Percentiles rank a stretch among this genome's conserved stretches.
phyloP scores from a whole-genome alignment of 257 asterid species.

The Prunella vulgaris region DNA sequence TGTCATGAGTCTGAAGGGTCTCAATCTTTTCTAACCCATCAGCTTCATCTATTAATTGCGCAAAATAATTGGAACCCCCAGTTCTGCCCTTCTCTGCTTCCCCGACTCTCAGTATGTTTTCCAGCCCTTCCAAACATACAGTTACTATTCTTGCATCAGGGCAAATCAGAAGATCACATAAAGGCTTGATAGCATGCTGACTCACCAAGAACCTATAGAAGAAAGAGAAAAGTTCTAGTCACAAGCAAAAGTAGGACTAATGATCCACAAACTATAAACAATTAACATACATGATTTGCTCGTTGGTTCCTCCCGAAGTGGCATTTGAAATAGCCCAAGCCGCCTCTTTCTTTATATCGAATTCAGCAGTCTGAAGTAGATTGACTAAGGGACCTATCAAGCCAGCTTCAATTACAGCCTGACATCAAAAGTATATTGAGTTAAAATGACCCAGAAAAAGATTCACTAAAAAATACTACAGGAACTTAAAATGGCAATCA shows the following conservation, averaged over 20 bases:
- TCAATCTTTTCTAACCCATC: conserved; percentile 91
- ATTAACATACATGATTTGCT: conserved; percentile 63
- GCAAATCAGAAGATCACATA: conserved; percentile 80
- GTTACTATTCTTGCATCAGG: conserved; percentile 90
- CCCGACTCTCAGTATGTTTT: conserved; percentile 89
- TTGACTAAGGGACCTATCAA: conserved; percentile 67
- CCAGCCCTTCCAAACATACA: conserved; percentile 84
- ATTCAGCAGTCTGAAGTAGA: conserved; percentile 80
- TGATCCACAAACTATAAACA: background rate
- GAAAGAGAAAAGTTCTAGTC: conserved; percentile 7
- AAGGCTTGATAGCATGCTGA: conserved; percentile 74
- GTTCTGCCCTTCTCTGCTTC: conserved; percentile 63
- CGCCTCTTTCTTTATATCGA: conserved; percentile 94
- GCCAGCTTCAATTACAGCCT: conserved; percentile 85
- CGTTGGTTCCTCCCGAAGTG: conserved; percentile 87
- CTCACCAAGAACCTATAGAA: conserved; percentile 62
- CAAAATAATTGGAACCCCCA: conserved; percentile 61
- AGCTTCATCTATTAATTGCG: conserved; percentile 75
- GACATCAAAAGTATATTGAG: conserved; percentile 22
- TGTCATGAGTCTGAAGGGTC: conserved; percentile 79
- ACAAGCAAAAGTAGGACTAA: background rate
- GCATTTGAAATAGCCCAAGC: conserved; percentile 98
- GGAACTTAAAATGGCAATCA: background rate
- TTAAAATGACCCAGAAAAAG: background rate
- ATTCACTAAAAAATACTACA: background rate